Percentiles rank a stretch among this genome's conserved stretches.
Evolutionary conservation across 2,329 filamentous ascomycete species (phyloP).

Genomic region (Sporothrix brasiliensis): DNA sequence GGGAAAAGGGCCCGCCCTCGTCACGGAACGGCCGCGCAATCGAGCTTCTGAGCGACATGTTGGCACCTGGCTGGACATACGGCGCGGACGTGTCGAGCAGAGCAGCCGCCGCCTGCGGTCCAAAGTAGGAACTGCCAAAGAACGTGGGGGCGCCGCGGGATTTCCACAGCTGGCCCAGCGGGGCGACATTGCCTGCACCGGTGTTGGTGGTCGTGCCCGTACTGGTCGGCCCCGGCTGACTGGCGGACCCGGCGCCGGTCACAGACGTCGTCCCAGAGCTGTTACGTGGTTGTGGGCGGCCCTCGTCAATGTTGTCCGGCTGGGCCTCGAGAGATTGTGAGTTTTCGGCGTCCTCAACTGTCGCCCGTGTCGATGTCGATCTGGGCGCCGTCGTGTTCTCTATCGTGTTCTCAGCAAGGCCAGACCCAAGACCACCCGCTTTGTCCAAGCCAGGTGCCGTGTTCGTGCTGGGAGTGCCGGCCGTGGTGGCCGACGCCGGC

Average conservation of each 20-base stretch:
- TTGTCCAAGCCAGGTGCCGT: background rate
- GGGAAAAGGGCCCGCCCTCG: conserved; percentile 37
- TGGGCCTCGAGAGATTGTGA: background rate
- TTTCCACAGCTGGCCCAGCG: conserved; percentile 24
- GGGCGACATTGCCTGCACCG: background rate
- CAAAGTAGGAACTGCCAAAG: conserved; percentile 37
- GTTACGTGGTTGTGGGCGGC: background rate
- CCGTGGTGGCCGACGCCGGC: background rate
- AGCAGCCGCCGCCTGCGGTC: conserved; percentile 36
- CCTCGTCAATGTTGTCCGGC: background rate
- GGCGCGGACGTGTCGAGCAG: conserved; percentile 34
- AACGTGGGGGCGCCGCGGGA: conserved; percentile 34
- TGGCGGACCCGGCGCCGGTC: background rate
- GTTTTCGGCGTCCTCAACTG: background rate
- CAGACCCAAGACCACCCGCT: too few species aligned
- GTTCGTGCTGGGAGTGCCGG: background rate
- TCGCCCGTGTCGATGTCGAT: background rate
- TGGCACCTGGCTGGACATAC: conserved; percentile 33
- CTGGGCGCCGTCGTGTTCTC: too few species aligned
- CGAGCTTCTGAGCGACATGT: conserved; percentile 7
- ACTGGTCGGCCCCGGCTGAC: too few species aligned
- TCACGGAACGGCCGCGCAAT: conserved; percentile 31
- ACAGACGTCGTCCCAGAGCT: background rate
- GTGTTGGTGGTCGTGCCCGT: background rate
- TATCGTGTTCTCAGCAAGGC: too few species aligned